phyloP scores from a whole-genome alignment of 2,329 filamentous ascomycete genomes.

The Basipetospora chlamydospora region DNA sequence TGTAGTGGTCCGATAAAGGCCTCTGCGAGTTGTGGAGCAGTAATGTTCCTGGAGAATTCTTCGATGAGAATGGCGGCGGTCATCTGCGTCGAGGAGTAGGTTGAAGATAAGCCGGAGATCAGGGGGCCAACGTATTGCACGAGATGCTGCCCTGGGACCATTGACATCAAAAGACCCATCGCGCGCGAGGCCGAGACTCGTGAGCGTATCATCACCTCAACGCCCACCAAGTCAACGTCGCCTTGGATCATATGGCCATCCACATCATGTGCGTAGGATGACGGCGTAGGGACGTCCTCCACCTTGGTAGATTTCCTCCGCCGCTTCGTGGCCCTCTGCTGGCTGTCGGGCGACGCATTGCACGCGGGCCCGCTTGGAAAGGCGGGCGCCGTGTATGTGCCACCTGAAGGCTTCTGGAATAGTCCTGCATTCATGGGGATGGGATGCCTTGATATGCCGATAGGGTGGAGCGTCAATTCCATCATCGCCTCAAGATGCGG shows the following conservation, averaged over 20 bases:
- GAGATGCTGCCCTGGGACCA: conserved; percentile 50
- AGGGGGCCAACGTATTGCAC: conserved; percentile 52
- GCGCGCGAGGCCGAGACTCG: conserved; percentile 78
- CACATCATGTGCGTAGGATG: conserved; percentile 76
- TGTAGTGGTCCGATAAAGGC: conserved; percentile 51
- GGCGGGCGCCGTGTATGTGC: conserved; percentile 51
- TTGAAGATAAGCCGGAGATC: conserved; percentile 51
- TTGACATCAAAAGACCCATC: conserved; percentile 68
- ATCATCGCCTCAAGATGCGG: conserved; percentile 69
- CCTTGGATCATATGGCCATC: conserved; percentile 97
- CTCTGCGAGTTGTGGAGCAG: conserved; percentile 31
- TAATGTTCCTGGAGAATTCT: conserved; percentile 57
- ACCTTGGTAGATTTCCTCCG: conserved; percentile 74
- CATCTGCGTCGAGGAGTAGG: conserved; percentile 75
- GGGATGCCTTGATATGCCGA: conserved; percentile 80
- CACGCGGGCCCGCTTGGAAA: conserved; percentile 30
- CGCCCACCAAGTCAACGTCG: conserved; percentile 85
- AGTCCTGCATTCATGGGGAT: conserved; percentile 82
- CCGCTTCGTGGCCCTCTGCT: conserved; percentile 56
- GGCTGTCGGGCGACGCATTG: conserved; percentile 35
- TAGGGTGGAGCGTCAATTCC: conserved; percentile 73
- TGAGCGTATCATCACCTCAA: conserved; percentile 76
- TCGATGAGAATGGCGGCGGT: conserved; percentile 73
- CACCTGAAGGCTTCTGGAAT: conserved; percentile 87
- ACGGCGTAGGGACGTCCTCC: conserved; percentile 49